These are phyloP conservation scores for Curvularia eragrostidis DNA, from an alignment of 2,329 filamentous ascomycete species.

Conservation along the genomic window DNA sequence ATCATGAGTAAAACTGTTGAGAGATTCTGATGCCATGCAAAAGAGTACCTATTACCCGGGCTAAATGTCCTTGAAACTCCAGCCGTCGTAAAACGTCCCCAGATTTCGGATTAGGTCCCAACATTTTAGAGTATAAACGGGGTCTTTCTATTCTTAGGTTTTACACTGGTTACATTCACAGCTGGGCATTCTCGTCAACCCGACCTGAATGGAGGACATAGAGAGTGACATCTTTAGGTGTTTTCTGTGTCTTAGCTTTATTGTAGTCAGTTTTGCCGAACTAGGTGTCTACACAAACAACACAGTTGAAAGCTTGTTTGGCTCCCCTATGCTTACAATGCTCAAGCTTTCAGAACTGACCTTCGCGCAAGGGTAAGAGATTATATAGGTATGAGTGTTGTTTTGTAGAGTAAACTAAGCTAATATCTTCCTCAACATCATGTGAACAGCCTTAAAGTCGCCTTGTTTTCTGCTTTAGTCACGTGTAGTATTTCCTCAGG, in stretches of 20 bases:
- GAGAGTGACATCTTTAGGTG: not conserved
- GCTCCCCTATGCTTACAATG: not conserved
- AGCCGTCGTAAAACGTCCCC: not conserved
- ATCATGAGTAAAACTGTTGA: too few species aligned
- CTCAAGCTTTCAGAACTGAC: not conserved
- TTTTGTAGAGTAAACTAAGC: not conserved
- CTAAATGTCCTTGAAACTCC: not conserved
- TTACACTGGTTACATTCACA: too few species aligned
- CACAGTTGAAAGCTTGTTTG: not conserved
- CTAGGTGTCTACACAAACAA: not conserved
- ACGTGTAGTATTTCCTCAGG: not conserved
- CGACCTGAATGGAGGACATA: too few species aligned
- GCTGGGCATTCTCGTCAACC: too few species aligned
- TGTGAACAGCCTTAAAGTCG: not conserved
- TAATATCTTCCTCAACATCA: not conserved
- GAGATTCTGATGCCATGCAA: not conserved
- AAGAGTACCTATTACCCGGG: not conserved
- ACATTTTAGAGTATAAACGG: too few species aligned
- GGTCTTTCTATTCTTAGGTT: not conserved
- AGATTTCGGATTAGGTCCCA: not conserved
- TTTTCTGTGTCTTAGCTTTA: not conserved
- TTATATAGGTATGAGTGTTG: too few species aligned
- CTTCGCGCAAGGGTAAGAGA: not conserved
- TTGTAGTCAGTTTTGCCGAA: not conserved
- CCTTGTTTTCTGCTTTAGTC: not conserved